These are phyloP conservation scores for Sarocladiaceae sp. DNA, from an alignment of 2,329 filamentous ascomycete genomes.

Conservation along the genomic window DNA sequence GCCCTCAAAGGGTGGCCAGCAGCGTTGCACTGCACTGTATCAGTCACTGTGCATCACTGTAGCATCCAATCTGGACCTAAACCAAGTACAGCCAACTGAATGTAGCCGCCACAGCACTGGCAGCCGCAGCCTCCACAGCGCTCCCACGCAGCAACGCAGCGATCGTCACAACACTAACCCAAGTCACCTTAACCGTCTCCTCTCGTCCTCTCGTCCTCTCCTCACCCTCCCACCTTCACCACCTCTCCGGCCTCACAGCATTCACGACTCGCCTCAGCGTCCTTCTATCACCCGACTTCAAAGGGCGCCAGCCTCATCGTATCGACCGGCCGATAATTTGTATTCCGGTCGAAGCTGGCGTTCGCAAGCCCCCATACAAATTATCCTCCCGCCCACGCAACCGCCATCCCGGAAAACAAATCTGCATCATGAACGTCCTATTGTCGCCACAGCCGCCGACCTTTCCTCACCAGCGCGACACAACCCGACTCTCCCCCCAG, in stretches of 20 bases:
- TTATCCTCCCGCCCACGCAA: not conserved
- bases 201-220: conserved; percentile 7
- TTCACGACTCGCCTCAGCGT: not conserved
- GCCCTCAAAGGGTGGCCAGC: no score
- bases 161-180: conserved; percentile 9
- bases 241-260: not conserved
- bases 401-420: not conserved
- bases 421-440: conserved; percentile 53
- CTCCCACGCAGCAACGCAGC: conserved; percentile 1
- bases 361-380: not conserved
- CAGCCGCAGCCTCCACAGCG: no score
- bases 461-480: conserved; percentile 54
- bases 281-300: not conserved
- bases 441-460: conserved; percentile 53
- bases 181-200: no score
- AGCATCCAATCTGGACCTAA: no score
- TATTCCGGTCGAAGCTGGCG: conserved; percentile 3
- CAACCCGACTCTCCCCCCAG: conserved; percentile 45
- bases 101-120: no score
- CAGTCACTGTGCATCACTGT: no score
- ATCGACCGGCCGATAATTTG: not conserved
- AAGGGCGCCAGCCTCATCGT: conserved; percentile 3
- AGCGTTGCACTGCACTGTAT: no score
- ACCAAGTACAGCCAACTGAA: no score
- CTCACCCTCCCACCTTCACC: conserved; percentile 6